Conservation (phyloP, 495 filamentous ascomycete species). For the Aspergillus heteromorphus region DNA sequence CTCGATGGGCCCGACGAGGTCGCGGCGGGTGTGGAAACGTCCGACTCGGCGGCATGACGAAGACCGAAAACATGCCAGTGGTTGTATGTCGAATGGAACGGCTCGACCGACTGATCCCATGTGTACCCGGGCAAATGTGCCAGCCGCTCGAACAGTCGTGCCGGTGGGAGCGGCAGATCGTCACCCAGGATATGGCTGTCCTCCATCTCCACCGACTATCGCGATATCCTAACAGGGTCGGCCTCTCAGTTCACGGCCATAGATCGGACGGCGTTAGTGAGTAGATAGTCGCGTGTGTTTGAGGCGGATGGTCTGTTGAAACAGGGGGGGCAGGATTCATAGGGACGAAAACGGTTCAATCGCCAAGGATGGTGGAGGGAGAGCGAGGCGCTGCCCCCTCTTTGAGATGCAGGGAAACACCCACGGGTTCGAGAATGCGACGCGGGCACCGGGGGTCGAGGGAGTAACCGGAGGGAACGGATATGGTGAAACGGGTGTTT, state of each 20-base stretch:
- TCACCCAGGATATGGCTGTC: slow-evolving; percentile 45
- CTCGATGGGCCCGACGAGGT: slow-evolving; percentile 43
- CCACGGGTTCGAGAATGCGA: background rate
- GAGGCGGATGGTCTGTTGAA: slow-evolving; percentile 5
- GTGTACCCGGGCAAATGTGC: slow-evolving; percentile 66
- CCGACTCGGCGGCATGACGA: slow-evolving; percentile 36
- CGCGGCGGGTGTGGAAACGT: slow-evolving; percentile 38
- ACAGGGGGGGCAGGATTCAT: slow-evolving; percentile 14
- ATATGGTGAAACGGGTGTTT: slow-evolving; percentile 5
- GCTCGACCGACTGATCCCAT: slow-evolving; percentile 64
- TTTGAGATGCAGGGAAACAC: background rate
- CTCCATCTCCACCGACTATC: slow-evolving; percentile 30
- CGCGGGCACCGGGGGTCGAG: background rate
- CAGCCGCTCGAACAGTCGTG: slow-evolving; percentile 67
- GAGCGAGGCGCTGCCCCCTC: background rate
- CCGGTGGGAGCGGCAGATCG: slow-evolving; percentile 62
- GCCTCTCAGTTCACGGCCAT: slow-evolving; percentile 23
- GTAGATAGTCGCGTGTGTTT: slow-evolving; percentile 2
- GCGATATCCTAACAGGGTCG: slow-evolving; percentile 11
- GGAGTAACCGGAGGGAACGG: background rate
- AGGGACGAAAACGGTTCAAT: slow-evolving; percentile 17
- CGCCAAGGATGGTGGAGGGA: slow-evolving; percentile 20
- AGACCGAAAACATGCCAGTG: slow-evolving; percentile 64
- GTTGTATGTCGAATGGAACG: slow-evolving; percentile 80
- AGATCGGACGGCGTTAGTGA: slow-evolving; percentile 2